Base-by-base conservation (phyloP, 352 stramenopile genomes). In the Phytopythium cucurbitacearum region DNA sequence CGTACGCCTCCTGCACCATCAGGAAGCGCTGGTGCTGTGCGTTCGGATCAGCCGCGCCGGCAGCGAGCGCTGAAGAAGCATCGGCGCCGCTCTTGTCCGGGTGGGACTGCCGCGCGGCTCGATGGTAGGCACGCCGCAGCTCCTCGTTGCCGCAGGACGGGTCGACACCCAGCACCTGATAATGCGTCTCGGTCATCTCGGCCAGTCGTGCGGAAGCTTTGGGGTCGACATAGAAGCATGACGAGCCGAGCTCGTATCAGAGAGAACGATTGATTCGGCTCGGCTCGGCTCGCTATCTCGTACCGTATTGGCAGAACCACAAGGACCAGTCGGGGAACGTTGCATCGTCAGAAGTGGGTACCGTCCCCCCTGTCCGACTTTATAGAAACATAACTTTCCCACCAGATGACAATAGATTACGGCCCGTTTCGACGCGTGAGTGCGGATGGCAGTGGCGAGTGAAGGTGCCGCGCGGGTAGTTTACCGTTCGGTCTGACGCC, bases 41-140 rank as follows among this genome's bases (percentile, higher is more conserved):
- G 16, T 48, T 45, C 21, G 32, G 16, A 28, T 33, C 21, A 12
- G 13, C 32, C 13, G 40, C 32, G 16, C 43, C 21, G 12, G 21
- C 55, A 48, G 51, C 51, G 9, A 51, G 41, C 34, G 21, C 9
- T 5, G 33, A 21, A 3, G 32, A n/a, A 7, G 33, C 34, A 11
- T 7, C 36, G 4, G 35, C 28, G 2, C 21, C 38, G 21, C 71
- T 67, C 65, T 89, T 90, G 63, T 93, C 83, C 13, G 83, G 83
- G 38, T 93, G 83, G 33, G 68, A 67, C 44, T 60, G 64, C 4
- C 79, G 70, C 3, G 72, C 78, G 3, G 73, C 74, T 34, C 76
- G 72, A 48, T 91, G 76, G 61, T 93, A 93, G 32, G 82, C 82
- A 37, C 71, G 76, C 11, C 81, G 80, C 49, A 92, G 57, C 43